phyloP scores from a whole-genome alignment of 345 rosid species.

The Mallotus nudiflorus region DNA sequence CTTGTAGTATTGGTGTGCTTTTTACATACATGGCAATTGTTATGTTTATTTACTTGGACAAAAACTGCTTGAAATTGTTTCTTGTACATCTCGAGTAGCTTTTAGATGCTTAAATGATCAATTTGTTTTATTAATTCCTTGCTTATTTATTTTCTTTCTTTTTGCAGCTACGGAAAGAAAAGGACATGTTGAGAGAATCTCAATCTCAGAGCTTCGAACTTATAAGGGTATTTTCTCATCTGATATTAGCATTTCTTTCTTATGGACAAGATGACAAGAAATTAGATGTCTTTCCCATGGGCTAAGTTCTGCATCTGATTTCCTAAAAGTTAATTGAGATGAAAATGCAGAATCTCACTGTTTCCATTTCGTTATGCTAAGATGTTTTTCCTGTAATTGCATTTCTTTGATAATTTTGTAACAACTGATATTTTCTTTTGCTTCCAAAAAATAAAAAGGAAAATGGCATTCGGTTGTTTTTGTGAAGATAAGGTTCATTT shows the following conservation, averaged over 20 bases:
- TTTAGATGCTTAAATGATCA: neutral
- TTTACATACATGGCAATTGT: neutral
- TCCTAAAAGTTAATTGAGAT: too few species aligned
- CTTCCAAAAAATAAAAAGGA: neutral
- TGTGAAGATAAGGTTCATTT: too few species aligned
- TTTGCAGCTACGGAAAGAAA: slow-evolving; percentile 71
- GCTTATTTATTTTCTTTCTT: slow-evolving; percentile 1
- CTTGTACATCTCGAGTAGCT: too few species aligned
- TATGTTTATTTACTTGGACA: neutral
- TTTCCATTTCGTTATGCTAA: too few species aligned
- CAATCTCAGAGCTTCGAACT: slow-evolving; percentile 66
- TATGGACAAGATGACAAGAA: too few species aligned
- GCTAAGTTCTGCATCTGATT: too few species aligned
- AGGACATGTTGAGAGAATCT: slow-evolving; percentile 68
- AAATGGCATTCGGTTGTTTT: neutral
- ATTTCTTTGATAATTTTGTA: too few species aligned
- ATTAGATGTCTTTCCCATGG: too few species aligned
- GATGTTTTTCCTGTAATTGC: too few species aligned
- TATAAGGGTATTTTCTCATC: slow-evolving; percentile 51
- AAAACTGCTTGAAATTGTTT: neutral
- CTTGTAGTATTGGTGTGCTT: too few species aligned
- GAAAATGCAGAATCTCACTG: too few species aligned
- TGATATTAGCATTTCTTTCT: slow-evolving; percentile 1
- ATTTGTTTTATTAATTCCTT: neutral
- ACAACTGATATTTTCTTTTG: neutral